phyloP scores from a whole-genome alignment of 2,329 filamentous ascomycete species.

The Apiospora kogelbergensis region DNA sequence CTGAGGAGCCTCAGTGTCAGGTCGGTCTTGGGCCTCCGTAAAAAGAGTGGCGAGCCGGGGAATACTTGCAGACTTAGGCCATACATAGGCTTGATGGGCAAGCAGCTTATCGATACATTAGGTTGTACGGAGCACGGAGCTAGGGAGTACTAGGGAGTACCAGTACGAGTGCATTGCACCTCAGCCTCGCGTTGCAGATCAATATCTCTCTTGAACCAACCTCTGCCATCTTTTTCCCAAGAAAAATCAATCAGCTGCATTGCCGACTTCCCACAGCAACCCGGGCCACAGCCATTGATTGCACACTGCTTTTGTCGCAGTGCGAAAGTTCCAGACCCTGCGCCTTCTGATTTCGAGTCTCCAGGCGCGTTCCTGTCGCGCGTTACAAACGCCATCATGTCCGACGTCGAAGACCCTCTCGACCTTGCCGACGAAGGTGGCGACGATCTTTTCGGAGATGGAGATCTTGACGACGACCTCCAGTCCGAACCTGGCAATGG shows the following conservation, averaged over 20 bases:
- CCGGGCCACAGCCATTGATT: neutral
- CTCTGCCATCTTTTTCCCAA: too few species aligned
- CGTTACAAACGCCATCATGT: conserved; percentile 40
- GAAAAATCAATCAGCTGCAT: neutral
- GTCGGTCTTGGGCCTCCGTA: neutral
- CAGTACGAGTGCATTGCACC: too few species aligned
- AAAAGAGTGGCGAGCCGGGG: neutral
- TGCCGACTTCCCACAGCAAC: neutral
- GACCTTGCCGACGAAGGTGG: conserved; percentile 53
- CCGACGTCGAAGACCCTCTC: conserved; percentile 55
- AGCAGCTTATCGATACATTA: too few species aligned
- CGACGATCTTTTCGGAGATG: conserved; percentile 64
- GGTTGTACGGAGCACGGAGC: too few species aligned
- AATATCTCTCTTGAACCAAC: too few species aligned
- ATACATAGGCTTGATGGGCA: neutral
- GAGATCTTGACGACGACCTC: conserved; percentile 58
- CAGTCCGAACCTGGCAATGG: conserved; percentile 63
- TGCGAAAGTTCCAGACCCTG: neutral
- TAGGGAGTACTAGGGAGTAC: too few species aligned
- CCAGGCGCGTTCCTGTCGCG: neutral
- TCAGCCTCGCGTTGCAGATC: conserved; percentile 2
- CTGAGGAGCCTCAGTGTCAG: neutral
- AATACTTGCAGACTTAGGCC: neutral
- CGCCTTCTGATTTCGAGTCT: neutral
- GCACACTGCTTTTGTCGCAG: neutral